phyloP scores from a whole-genome alignment of 371 early-diverging fungal species.

The Mortierella sp. region DNA sequence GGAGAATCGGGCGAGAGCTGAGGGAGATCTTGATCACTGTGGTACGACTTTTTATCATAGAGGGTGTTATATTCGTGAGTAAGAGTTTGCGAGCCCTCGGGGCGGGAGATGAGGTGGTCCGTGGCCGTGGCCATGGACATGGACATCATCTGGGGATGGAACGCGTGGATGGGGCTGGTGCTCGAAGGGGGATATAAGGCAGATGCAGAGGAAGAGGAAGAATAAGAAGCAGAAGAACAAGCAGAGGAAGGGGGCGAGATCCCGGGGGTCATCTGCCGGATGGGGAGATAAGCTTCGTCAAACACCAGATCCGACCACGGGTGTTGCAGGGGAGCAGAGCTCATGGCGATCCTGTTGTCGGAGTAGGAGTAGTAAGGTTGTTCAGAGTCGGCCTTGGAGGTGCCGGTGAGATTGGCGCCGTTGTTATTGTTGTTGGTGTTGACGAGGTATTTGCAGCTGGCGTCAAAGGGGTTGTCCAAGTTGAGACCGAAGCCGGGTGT shows the following conservation, averaged over 20 bases:
- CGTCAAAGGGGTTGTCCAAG: slow-evolving; percentile 60
- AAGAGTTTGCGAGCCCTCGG: slow-evolving; percentile 1
- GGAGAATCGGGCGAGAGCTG: slow-evolving; percentile 37
- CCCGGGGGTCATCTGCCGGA: slow-evolving; percentile 22
- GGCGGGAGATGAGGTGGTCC: slow-evolving; percentile 14
- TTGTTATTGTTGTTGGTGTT: slow-evolving; percentile 21
- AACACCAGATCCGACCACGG: slow-evolving; percentile 44
- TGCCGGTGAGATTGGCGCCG: slow-evolving; percentile 19
- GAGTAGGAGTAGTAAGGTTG: slow-evolving; percentile 18
- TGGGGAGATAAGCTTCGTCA: slow-evolving; percentile 29
- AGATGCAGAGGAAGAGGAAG: background rate
- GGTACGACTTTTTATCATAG: slow-evolving; percentile 26
- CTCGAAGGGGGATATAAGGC: slow-evolving; percentile 4
- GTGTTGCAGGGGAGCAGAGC: slow-evolving; percentile 13
- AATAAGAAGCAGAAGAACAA: slow-evolving; percentile 13
- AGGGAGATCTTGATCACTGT: slow-evolving; percentile 41
- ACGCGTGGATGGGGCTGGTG: background rate
- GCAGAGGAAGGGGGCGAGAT: slow-evolving; percentile 21
- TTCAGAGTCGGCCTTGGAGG: slow-evolving; percentile 23
- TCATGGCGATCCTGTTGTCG: slow-evolving; percentile 10
- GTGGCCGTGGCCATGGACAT: slow-evolving; percentile 16
- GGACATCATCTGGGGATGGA: slow-evolving; percentile 27
- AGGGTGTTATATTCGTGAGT: slow-evolving; percentile 32
- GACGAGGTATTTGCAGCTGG: slow-evolving; percentile 47
- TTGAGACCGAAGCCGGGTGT: slow-evolving; percentile 50